Conservation (phyloP, 2,329 filamentous ascomycete genomes). For the Parastagonospora nodorum region DNA sequence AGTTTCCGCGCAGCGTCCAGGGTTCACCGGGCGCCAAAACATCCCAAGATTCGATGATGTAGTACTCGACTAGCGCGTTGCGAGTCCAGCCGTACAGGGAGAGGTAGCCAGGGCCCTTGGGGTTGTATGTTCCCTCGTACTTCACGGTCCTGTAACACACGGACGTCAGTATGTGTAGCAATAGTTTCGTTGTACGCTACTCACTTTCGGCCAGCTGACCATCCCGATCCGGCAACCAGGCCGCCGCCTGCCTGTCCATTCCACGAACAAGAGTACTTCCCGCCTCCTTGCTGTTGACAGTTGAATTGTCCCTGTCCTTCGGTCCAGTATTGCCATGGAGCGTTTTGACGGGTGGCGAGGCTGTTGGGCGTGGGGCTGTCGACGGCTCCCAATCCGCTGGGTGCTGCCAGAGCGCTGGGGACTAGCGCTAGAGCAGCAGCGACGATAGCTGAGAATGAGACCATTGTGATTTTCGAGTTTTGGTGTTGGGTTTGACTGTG, state of each 20-base stretch:
- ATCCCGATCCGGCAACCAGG: conserved; percentile 19
- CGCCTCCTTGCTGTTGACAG: conserved; percentile 19
- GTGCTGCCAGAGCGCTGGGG: conserved; percentile 12
- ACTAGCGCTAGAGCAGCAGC: conserved; percentile 12
- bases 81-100: conserved; percentile 60
- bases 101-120: conserved; percentile 15
- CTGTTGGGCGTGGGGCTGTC: neutral
- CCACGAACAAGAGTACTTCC: conserved; percentile 20
- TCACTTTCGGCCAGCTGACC: conserved; percentile 16
- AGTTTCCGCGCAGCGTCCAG: conserved; percentile 31
- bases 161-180: neutral
- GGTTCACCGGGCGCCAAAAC: conserved; percentile 54
- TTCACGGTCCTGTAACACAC: conserved; percentile 17
- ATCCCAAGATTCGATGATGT: conserved; percentile 54
- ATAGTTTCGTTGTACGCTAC: neutral
- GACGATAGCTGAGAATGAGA: conserved; percentile 12
- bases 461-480: conserved; percentile 6
- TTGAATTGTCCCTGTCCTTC: conserved; percentile 18
- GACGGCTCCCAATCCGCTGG: conserved; percentile 2
- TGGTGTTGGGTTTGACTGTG: neutral
- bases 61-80: conserved; percentile 59
- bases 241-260: conserved; percentile 15
- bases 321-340: conserved; percentile 18
- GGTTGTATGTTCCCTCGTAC: conserved; percentile 32
- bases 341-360: conserved; percentile 11